Base-by-base conservation (phyloP, 2,329 filamentous ascomycete genomes). In the Orbilia blumenaviensis region DNA sequence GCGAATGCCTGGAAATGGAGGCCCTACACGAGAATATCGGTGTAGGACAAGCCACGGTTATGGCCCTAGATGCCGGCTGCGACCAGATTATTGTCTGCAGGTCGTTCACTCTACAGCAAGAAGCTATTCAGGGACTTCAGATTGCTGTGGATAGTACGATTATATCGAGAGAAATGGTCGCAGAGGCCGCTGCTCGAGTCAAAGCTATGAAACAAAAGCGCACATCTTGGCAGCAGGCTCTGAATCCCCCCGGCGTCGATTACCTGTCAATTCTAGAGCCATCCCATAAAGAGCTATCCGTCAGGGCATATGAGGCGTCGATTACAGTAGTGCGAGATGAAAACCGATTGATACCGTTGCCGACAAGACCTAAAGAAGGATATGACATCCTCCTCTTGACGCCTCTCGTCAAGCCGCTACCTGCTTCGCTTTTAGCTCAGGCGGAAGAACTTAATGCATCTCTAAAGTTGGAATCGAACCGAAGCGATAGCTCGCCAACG, bases 1-100 rank as follows among this genome's bases (percentile, higher is more conserved):
- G 94, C 0, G 94, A 98, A 81, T 98, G 94, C 79, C 84, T 98
- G 6, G 94, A 97, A 82, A 98, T 98, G 94, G 94, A 97, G 81
- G 93, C 94, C 0, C 87, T 98, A 7, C 95, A 93, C 78, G 92
- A 96, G 81, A 96, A 97, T 80, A 95, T 98, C 58, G 94, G 94
- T n/a, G 93, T 99, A 16, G 93, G 94, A 79, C 94, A 95, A 42
- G 95, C 95, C 10, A 97, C 94, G 0, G 93, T 98, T 79, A 97
- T 97, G 93, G 95, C 95, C 2, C 92, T 97, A 60, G 95, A 97
- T 82, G 94, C 95, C 32, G 95, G 95, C 12, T 98, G 95, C 81
- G 95, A 99, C 82, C 68, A 97, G 96, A 81, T 94, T 94, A 10
- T 84, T 97, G n/a, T 93, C 93, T 9, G 93, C 94, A 2, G 73